Conservation (phyloP, 768 basidiomycete genomes). For the Trametes gibbosa region DNA sequence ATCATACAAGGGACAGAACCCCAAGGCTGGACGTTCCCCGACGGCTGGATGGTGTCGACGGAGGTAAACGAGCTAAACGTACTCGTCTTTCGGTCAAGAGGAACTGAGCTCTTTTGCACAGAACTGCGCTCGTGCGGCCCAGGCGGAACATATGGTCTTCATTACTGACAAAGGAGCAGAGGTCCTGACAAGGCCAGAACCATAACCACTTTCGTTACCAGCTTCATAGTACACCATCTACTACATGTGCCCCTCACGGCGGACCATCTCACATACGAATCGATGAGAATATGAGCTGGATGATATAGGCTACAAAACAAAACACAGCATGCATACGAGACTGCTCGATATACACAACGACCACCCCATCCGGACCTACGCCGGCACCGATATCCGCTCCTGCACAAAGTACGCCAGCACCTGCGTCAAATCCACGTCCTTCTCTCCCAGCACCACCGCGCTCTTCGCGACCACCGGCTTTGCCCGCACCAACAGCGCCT, state of each 20-base stretch:
- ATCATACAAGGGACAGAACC: conserved; percentile 75
- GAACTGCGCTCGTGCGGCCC: conserved; percentile 81
- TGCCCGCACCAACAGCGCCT: conserved; percentile 61
- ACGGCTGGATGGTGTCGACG: conserved; percentile 92
- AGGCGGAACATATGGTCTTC: conserved; percentile 86
- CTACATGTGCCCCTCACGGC: background rate
- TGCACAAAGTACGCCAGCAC: conserved; percentile 64
- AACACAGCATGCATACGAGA: background rate
- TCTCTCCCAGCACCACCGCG: conserved; percentile 41
- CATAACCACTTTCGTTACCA: background rate
- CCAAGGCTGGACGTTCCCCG: conserved; percentile 75
- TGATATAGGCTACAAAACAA: conserved; percentile 4
- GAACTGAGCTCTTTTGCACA: conserved; percentile 25
- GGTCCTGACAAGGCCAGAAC: conserved; percentile 52
- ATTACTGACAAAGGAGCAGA: conserved; percentile 80
- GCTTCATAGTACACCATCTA: background rate
- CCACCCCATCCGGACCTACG: background rate
- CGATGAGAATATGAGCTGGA: background rate
- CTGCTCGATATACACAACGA: background rate
- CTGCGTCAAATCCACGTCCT: conserved; percentile 53
- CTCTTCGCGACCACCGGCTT: conserved; percentile 63
- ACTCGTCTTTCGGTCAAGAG: background rate
- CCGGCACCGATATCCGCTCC: conserved; percentile 45
- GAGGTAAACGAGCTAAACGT: conserved; percentile 46
- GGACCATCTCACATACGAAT: background rate